phyloP scores from a whole-genome alignment of 179 eudicot species.

The Amaranthus tricolor region DNA sequence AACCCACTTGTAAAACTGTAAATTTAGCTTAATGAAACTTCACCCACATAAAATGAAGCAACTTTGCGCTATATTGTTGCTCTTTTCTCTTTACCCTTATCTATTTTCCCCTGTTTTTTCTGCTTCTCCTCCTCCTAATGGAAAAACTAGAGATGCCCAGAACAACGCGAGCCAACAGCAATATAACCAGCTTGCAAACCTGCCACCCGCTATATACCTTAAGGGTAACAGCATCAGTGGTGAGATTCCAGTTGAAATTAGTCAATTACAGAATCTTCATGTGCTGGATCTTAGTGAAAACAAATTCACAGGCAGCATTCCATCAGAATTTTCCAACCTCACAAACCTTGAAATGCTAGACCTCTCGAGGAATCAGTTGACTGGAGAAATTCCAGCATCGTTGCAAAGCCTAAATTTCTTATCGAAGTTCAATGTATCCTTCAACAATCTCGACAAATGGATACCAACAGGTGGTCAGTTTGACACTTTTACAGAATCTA shows the following conservation, averaged over 20 bases:
- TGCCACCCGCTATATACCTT: slow-evolving; percentile 80
- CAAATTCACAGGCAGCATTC: slow-evolving; percentile 68
- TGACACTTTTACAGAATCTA: slow-evolving; percentile 52
- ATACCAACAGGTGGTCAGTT: slow-evolving; percentile 89
- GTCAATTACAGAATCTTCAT: slow-evolving; percentile 58
- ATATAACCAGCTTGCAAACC: slow-evolving; percentile 71
- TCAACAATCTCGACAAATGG: slow-evolving; percentile 70
- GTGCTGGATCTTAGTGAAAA: slow-evolving; percentile 66
- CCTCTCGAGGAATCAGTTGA: slow-evolving; percentile 61
- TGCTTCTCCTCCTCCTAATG: too few relatives aligned
- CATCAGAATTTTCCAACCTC: slow-evolving; percentile 63
- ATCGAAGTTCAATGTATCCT: slow-evolving; percentile 73
- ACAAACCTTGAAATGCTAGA: slow-evolving; percentile 65
- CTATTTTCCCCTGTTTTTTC: too few relatives aligned
- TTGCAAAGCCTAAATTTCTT: slow-evolving; percentile 63
- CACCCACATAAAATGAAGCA: too few relatives aligned
- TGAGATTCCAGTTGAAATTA: slow-evolving; percentile 59
- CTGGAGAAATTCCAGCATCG: slow-evolving; percentile 74
- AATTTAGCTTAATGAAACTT: too few relatives aligned
- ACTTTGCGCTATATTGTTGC: too few relatives aligned
- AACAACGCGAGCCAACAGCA: slow-evolving; percentile 62
- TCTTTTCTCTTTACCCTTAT: too few relatives aligned
- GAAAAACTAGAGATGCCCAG: too few relatives aligned
- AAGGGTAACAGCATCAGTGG: slow-evolving; percentile 57
- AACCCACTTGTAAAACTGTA: too few relatives aligned